Evolutionary conservation across 1,284 basidiomycete genomes (phyloP).

Genomic region (Pseudozyma flocculosa): DNA sequence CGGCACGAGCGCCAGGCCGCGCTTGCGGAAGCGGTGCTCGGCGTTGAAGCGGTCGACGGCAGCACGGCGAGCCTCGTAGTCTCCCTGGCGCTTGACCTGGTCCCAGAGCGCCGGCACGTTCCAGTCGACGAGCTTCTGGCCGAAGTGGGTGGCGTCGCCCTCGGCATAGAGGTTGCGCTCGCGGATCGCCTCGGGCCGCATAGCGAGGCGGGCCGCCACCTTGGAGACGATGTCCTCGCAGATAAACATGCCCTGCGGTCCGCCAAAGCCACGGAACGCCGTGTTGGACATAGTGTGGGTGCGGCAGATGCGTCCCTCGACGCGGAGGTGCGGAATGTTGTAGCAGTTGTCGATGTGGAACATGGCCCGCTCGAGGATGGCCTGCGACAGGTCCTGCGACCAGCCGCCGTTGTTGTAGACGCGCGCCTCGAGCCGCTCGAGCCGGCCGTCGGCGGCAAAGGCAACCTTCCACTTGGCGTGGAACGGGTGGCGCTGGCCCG

Average conservation of each 20-base stretch:
- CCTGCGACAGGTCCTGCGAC: slow-evolving; percentile 56
- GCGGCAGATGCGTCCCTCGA: slow-evolving; percentile 55
- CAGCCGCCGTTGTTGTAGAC: slow-evolving; percentile 59
- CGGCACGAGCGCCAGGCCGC: slow-evolving; percentile 55
- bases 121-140: slow-evolving; percentile 57
- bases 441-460: slow-evolving; percentile 53
- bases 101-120: slow-evolving; percentile 57
- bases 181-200: slow-evolving; percentile 54
- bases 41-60: slow-evolving; percentile 56
- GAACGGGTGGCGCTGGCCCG: slow-evolving; percentile 59
- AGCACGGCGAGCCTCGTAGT: slow-evolving; percentile 46
- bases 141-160: slow-evolving; percentile 57
- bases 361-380: slow-evolving; percentile 58
- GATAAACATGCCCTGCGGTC: slow-evolving; percentile 58
- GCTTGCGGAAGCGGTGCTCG: slow-evolving; percentile 55
- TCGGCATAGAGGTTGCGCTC: slow-evolving; percentile 57
- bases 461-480: slow-evolving; percentile 56
- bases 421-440: slow-evolving; percentile 52
- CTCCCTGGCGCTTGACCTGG: slow-evolving; percentile 38
- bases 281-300: slow-evolving; percentile 60
- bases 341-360: slow-evolving; percentile 57
- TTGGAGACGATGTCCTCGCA: slow-evolving; percentile 55
- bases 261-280: slow-evolving; percentile 59
- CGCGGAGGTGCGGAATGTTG: slow-evolving; percentile 51
- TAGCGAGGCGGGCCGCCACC: slow-evolving; percentile 53